Evolutionary conservation across 768 basidiomycete species (phyloP).

Genomic region (Mycena belliarum): DNA sequence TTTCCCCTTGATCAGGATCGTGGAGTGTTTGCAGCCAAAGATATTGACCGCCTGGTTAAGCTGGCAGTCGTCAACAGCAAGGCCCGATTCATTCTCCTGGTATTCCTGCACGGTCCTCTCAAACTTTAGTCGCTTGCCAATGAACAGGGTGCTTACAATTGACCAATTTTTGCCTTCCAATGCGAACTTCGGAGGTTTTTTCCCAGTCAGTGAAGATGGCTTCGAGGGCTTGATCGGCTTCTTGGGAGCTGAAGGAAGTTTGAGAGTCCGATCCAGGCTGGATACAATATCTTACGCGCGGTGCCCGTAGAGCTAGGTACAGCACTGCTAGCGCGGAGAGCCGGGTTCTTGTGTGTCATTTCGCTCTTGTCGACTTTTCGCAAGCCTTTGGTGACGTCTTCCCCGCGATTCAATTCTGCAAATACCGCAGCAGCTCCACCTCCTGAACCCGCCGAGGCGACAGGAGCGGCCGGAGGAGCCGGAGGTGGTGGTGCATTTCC

Average conservation of each 20-base stretch:
- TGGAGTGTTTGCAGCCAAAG: slow-evolving; percentile 86
- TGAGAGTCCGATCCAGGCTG: not conserved
- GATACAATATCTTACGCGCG: slow-evolving; percentile 24
- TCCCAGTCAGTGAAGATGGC: slow-evolving; percentile 78
- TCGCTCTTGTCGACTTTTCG: slow-evolving; percentile 94
- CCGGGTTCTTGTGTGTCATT: slow-evolving; percentile 99
- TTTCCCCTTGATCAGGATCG: slow-evolving; percentile 87
- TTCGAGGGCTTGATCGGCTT: slow-evolving; percentile 83
- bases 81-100: slow-evolving; percentile 74
- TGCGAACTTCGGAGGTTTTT: slow-evolving; percentile 88
- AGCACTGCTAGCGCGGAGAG: slow-evolving; percentile 66
- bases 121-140: not conserved
- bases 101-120: slow-evolving; percentile 64
- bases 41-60: slow-evolving; percentile 85
- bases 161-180: slow-evolving; percentile 94
- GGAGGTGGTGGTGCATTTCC: slow-evolving; percentile 49
- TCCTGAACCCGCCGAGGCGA: slow-evolving; percentile 35
- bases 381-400: slow-evolving; percentile 85
- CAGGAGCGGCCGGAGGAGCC: slow-evolving; percentile 43
- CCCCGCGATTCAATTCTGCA: slow-evolving; percentile 87
- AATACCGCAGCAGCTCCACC: slow-evolving; percentile 82
- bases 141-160: slow-evolving; percentile 56
- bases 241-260: slow-evolving; percentile 38
- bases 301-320: slow-evolving; percentile 40
- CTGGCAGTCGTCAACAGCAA: slow-evolving; percentile 76